Evolutionary conservation across 306 rosid genomes (phyloP).

Genomic region (Cicer bijugum): DNA sequence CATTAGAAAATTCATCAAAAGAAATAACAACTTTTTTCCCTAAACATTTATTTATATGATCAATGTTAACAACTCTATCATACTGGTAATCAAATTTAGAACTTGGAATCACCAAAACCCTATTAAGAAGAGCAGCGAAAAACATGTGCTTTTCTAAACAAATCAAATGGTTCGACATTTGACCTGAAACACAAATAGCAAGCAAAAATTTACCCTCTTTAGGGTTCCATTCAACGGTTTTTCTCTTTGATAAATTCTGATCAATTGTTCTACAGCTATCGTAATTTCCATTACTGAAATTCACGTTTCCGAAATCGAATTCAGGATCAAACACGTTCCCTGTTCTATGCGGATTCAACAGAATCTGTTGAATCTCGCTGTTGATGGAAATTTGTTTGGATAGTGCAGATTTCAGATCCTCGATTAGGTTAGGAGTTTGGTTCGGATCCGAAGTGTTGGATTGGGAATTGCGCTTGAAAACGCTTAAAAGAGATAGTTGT

Average conservation of each 20-base stretch:
- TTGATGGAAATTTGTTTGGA: conserved; percentile 71
- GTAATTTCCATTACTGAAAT: conserved; percentile 46
- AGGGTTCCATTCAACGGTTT: conserved; percentile 87
- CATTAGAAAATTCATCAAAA: conserved; percentile 69
- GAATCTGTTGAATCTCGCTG: conserved; percentile 71
- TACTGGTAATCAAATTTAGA: conserved; percentile 71
- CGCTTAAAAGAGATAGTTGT: conserved; percentile 57
- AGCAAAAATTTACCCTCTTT: conserved; percentile 65
- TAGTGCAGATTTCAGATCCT: conserved; percentile 63
- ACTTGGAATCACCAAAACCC: conserved; percentile 87
- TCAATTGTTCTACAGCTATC: conserved; percentile 70
- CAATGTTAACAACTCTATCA: conserved; percentile 79
- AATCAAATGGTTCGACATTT: conserved; percentile 95
- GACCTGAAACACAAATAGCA: conserved; percentile 88
- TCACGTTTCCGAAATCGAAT: conserved; percentile 48
- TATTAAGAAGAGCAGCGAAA: conserved; percentile 80
- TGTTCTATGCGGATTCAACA: conserved; percentile 62
- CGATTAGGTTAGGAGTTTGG: conserved; percentile 10
- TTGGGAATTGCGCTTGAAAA: conserved; percentile 62
- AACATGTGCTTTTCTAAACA: conserved; percentile 96
- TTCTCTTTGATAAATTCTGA: conserved; percentile 61
- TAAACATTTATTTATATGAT: conserved; percentile 74
- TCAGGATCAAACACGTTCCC: conserved; percentile 52
- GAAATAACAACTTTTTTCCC: conserved; percentile 80
- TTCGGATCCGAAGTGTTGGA: conserved; percentile 42